Evolutionary conservation across 257 asterid species (phyloP), one percentile per base, ranked within the genome.

Genomic region (Ballota nigra): DNA sequence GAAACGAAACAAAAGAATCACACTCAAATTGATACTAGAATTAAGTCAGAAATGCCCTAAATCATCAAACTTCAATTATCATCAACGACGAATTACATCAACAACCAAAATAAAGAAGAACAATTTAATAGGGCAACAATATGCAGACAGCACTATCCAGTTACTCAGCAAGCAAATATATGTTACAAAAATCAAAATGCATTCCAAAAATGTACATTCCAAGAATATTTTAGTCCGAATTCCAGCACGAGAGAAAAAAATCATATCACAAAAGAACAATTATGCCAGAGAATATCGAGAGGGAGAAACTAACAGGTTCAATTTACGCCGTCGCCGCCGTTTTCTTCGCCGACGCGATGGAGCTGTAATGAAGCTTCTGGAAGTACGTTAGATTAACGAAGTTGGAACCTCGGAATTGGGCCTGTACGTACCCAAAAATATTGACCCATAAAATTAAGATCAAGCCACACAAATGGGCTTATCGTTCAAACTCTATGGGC

Each of bases 261-360:
- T n/a, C 31, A 58, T 11, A 45, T 4, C 8, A 9, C 5, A 18
- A 6, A 22, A 26, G 43, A 41, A 28, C 2, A 47, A 1, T 26
- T 24, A 0, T 0, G 11, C 31, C 52, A 12, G 9, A n/a, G 11
- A 45, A 38, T 31, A 34, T 31, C 57, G 38, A 16, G 31, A 64
- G 15, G 16, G 53, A 66, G 70, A 56, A 28, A 55, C 55, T 68
- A 60, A 73, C 79, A 57, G 74, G 47, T 45, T 38, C 45, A 56
- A 38, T n/a, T 36, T 69, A 56, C 66, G 70, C 31, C 52, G 68
- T 31, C 72, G 11, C 34, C 77, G 28, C 40, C 70, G 70, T 71
- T 28, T 5, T 16, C 36, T 20, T 73, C 57, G 76, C 66, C 74
- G 78, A 38, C 73, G 76, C 22, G 71, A 49, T 72, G 75, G 74